These are phyloP conservation scores for Lagenidium giganteum DNA, from an alignment of 352 stramenopile species.

Conservation along the genomic window DNA sequence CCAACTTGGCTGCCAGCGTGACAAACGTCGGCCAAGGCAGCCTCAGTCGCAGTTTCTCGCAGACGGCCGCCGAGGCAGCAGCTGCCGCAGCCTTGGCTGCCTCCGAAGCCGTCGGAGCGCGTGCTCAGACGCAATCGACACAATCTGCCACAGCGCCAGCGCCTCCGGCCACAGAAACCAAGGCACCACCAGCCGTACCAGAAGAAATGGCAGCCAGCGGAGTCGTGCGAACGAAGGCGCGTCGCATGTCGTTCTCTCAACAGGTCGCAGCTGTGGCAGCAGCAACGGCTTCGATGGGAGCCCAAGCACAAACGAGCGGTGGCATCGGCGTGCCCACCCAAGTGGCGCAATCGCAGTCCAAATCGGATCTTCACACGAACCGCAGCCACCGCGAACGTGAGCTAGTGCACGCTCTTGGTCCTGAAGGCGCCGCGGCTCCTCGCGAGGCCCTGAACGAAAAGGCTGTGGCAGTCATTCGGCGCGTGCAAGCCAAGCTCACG, in stretches of 20 bases:
- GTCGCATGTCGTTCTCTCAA: constrained; percentile 1
- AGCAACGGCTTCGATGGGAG: not conserved
- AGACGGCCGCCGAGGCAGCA: constrained; percentile 32
- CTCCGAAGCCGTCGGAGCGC: too few relatives aligned
- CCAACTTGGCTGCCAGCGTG: constrained; percentile 72
- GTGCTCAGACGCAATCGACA: too few relatives aligned
- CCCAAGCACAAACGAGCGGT: not conserved
- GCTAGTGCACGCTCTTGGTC: constrained; percentile 68
- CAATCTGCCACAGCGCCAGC: not conserved
- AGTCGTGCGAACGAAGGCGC: not conserved
- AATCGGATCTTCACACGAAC: constrained; percentile 53
- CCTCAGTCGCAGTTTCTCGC: constrained; percentile 61
- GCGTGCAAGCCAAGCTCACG: constrained; percentile 99
- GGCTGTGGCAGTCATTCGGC: constrained; percentile 94
- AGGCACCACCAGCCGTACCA: not conserved
- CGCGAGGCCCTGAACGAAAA: constrained; percentile 93
- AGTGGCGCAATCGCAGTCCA: constrained; percentile 44
- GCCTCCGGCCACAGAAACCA: constrained; percentile 4
- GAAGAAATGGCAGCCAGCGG: not conserved
- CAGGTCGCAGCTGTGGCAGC: not conserved
- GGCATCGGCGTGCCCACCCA: constrained; percentile 24
- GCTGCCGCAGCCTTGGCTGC: constrained; percentile 12
- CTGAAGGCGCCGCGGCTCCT: constrained; percentile 71
- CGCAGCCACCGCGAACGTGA: constrained; percentile 81
- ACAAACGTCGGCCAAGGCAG: constrained; percentile 71